Evolutionary conservation across 306 rosid species (phyloP).

Genomic region (Citrullus mucosospermus): DNA sequence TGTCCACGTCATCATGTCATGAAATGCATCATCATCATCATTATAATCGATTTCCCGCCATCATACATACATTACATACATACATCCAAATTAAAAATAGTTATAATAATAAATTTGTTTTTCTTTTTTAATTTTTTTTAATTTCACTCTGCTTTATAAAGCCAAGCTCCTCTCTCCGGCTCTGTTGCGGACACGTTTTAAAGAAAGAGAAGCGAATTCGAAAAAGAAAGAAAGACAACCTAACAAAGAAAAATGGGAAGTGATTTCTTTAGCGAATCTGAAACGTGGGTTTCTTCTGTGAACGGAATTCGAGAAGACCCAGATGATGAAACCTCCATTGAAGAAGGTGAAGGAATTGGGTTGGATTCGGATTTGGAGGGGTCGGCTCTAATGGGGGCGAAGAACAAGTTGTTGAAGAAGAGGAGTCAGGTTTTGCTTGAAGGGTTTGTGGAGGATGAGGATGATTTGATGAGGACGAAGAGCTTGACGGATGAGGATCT

Average conservation of each 20-base stretch:
- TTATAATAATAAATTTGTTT: neutral
- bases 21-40: neutral
- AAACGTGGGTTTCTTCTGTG: slow-evolving; percentile 18
- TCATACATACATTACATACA: neutral
- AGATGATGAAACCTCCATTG: slow-evolving; percentile 1
- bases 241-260: neutral
- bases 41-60: too few relatives aligned
- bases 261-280: slow-evolving; percentile 7
- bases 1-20: neutral
- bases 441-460: slow-evolving; percentile 52
- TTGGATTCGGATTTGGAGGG: neutral
- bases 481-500: slow-evolving; percentile 83
- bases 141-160: neutral
- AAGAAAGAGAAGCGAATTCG: neutral
- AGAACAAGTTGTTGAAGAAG: slow-evolving; percentile 10
- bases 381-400: neutral
- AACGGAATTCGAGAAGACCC: slow-evolving; percentile 1
- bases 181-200: slow-evolving; percentile 6
- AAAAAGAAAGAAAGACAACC: neutral
- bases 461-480: slow-evolving; percentile 46
- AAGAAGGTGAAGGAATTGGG: neutral
- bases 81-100: neutral
- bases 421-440: slow-evolving; percentile 52
- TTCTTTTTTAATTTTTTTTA: neutral
- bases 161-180: neutral